Evolutionary conservation across 2,329 filamentous ascomycete genomes (phyloP), one percentile per base, ranked within the genome.

Genomic region (Tolypocladium paradoxum): DNA sequence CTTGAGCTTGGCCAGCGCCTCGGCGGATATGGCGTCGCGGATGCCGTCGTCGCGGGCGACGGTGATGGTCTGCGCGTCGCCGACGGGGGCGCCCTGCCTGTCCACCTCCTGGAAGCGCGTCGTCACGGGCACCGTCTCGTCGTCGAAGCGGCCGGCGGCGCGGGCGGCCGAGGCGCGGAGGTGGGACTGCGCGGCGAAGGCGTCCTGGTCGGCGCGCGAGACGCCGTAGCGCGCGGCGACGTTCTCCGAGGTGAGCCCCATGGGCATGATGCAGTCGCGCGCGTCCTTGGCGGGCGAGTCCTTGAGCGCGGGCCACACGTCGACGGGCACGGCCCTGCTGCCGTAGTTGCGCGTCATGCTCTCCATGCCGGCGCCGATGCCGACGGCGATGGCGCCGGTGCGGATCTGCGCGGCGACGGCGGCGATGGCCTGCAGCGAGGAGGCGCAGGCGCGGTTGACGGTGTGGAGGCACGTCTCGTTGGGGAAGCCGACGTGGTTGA

Each of bases 281-380:
- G 88, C 87, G 57, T 95, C 84, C 63, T 85, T 77, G 11, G 79
- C 77, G 1, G 72, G 70, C 4, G 78, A 83, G 1, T 85, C 78
- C 61, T 75, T 81, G 56, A 96, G 72, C 50, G 79, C 83, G 0
- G 86, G 83, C 89, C 90, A 96, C 12, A 90, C 70, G 57, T 90
- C 81, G 0, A 83, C 84, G 0, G 91, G 91, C 45, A 96, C 93
- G n/a, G 91, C 91, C 54, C 83, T 76, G 29, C 76, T 82, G 50
- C 85, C 90, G 70, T 96, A 96, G 72, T 96, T 96, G 59, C 86
- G 75, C 58, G 89, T 95, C 91, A 96, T 96, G 72, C 87, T 92
- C 78, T 96, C 91, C 88, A 95, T 96, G 33, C 91, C 91, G 2
- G 88, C 91, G 11, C 84, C 91, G 56, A 96, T 82, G 55, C 89